phyloP scores from a whole-genome alignment of 169 alveolate genomes.

The Plasmodium knowlesi region DNA sequence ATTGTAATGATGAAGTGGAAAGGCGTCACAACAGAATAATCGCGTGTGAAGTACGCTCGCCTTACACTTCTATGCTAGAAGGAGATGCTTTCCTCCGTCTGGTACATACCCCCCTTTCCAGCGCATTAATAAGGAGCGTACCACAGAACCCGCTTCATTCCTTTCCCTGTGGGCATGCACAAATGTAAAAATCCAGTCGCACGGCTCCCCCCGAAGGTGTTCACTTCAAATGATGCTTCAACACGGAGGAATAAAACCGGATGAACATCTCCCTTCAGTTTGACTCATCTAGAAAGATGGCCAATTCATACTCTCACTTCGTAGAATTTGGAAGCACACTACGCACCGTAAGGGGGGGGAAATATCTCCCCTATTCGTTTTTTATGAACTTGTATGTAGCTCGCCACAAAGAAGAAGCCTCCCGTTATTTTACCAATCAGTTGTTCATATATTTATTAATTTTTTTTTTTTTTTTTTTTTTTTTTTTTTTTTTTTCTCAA shows the following conservation, averaged over 20 bases:
- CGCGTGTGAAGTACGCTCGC: background rate
- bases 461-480: constrained; percentile 4
- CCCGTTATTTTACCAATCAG: background rate
- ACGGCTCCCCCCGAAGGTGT: background rate
- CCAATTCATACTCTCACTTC: background rate
- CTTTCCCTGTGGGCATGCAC: background rate
- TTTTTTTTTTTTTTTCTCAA: background rate
- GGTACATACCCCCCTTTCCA: background rate
- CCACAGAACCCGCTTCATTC: background rate
- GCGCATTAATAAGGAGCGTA: background rate
- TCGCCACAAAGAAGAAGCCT: background rate
- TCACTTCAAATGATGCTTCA: background rate
- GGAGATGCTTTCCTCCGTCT: background rate
- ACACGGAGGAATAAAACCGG: background rate
- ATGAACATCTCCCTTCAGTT: background rate
- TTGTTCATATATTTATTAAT: background rate
- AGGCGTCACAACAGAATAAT: background rate
- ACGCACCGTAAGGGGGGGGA: background rate
- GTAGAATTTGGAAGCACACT: background rate
- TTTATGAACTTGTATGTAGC: background rate
- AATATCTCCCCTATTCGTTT: background rate
- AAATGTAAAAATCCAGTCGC: background rate
- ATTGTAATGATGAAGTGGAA: background rate
- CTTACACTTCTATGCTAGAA: background rate
- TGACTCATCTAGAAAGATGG: background rate